These are phyloP conservation scores for Camellia granthamiana DNA, from an alignment of 148 eudicot species.

Conservation along the genomic window DNA sequence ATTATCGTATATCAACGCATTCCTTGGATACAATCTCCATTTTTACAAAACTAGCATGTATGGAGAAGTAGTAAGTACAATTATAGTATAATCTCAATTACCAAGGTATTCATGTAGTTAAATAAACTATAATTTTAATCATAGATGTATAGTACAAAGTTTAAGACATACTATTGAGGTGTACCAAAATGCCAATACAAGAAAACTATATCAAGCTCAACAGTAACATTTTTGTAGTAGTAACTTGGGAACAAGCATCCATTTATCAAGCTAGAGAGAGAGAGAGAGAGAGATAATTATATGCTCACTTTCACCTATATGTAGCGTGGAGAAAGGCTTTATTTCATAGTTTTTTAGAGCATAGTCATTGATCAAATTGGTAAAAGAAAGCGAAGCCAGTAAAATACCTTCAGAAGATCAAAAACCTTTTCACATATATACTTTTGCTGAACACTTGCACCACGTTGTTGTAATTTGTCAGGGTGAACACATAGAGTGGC, in stretches of 20 bases:
- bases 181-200: neutral
- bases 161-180: neutral
- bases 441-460: conserved; percentile 89
- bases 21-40: too few species aligned
- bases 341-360: neutral
- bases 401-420: conserved; percentile 85
- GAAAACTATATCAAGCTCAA: too few species aligned
- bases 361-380: neutral
- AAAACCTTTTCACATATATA: conserved; percentile 96
- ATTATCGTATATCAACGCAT: neutral
- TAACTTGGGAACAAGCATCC: too few species aligned
- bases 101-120: too few species aligned
- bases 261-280: neutral
- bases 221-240: too few species aligned
- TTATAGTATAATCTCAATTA: too few species aligned
- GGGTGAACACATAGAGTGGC: conserved; percentile 99
- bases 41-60: too few species aligned
- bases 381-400: conserved; percentile 3
- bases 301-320: neutral
- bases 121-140: too few species aligned
- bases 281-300: neutral
- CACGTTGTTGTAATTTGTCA: conserved; percentile 95
- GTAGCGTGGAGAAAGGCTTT: neutral
- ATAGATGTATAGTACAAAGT: too few species aligned
- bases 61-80: too few species aligned